Base-by-base conservation (phyloP, 2,329 filamentous ascomycete genomes). In the Cladosporium sp. region DNA sequence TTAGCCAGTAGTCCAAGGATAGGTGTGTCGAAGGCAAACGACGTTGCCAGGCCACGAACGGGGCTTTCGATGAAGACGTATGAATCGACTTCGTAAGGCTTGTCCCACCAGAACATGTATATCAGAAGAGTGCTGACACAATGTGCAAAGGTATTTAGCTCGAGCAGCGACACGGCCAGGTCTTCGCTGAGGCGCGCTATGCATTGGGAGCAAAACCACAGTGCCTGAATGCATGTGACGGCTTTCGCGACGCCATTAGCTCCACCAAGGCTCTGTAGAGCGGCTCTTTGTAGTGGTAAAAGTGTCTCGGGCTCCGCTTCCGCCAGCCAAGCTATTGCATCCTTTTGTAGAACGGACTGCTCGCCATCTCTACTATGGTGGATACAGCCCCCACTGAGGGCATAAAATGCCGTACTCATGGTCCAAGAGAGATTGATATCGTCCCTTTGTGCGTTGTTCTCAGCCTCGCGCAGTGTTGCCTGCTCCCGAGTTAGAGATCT, bases 131-230 rank as follows among this genome's bases (percentile, higher is more conserved):
- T 52, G 34, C 54, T 59, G 7, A 61, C n/a, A 9, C 53, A 54
- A 36, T 61, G 58, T 5, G 42, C 56, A 30, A 59, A 58, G 3
- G 54, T 56, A 24, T 60, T 58, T n/a, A 61, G 51, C 39, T 61
- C 59, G 9, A 61, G 51, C 15, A 60, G 19, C 17, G 43, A 58
- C 24, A 60, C 52, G 2, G 56, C 39, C 12, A 58, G 39, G 11
- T 43, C 39, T n/a, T 58, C 49, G 2, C 39, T 30, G 4, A 59
- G 22, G n/a, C 60, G 51, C 2, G 50, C 24, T 7, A 58, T 39
- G 32, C 54, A 61, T 15, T 59, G 54, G 3, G 58, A 20, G 34
- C 56, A 59, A 32, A 61, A 59, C 58, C 58, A 61, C 1, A 52
- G 36, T 5, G 56, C 56, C 43, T 58, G 58, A 7, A 50, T 18